Evolutionary conservation across 1,284 basidiomycete species (phyloP).

Genomic region (Malassezia furfur): DNA sequence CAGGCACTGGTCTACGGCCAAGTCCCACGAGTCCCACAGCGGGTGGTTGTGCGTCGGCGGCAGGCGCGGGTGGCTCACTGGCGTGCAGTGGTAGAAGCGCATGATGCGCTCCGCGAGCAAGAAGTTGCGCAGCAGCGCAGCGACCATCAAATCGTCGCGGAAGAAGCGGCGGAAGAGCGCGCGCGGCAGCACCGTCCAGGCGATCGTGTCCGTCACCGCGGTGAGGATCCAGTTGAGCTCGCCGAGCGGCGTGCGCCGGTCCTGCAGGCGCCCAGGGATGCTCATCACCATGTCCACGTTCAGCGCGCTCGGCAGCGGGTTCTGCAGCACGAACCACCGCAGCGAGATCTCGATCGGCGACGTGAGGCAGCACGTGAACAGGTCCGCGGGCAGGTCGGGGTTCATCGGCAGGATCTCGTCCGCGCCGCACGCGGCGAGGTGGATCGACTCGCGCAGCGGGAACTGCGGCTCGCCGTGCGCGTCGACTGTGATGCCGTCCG

Average conservation of each 20-base stretch:
- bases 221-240: conserved; percentile 99
- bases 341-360: conserved; percentile 96
- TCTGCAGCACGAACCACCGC: conserved; percentile 84
- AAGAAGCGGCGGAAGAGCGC: conserved; percentile 89
- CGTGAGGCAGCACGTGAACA: conserved; percentile 94
- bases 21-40: conserved; percentile 94
- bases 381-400: conserved; percentile 89
- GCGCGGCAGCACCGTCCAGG: conserved; percentile 91
- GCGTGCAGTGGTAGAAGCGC: conserved; percentile 96
- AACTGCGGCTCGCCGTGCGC: conserved; percentile 49
- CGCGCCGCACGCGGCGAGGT: conserved; percentile 86
- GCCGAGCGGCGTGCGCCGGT: conserved; percentile 85
- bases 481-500: conserved; percentile 20
- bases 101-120: conserved; percentile 93
- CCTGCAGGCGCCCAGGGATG: conserved; percentile 90
- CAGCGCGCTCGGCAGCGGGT: conserved; percentile 56
- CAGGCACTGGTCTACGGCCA: conserved; percentile 90
- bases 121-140: conserved; percentile 92
- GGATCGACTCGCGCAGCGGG: conserved; percentile 79
- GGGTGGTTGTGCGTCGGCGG: conserved; percentile 91
- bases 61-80: conserved; percentile 80
- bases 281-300: conserved; percentile 84
- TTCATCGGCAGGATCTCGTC: conserved; percentile 87
- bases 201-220: conserved; percentile 95
- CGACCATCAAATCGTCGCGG: conserved; percentile 88